phyloP scores from a whole-genome alignment of 2,329 filamentous ascomycete species.

The Neurospora crassa region DNA sequence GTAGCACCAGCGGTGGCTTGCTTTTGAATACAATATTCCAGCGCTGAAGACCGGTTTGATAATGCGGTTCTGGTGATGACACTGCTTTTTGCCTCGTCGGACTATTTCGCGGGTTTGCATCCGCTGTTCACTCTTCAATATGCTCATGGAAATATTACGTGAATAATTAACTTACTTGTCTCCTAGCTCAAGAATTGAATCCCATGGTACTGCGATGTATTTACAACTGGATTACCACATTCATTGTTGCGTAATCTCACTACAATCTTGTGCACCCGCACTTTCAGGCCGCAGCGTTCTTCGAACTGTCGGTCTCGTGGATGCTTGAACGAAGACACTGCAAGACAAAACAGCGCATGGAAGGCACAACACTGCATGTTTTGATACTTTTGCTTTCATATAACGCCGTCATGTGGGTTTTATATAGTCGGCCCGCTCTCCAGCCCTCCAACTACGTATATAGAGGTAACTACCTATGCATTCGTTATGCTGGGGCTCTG shows the following conservation, averaged over 20 bases:
- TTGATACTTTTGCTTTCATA: too few species aligned
- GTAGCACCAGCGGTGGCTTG: neutral
- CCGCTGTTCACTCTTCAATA: neutral
- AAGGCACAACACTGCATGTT: neutral
- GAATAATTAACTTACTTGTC: neutral
- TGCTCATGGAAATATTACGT: neutral
- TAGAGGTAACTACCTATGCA: too few species aligned
- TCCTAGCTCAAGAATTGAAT: neutral
- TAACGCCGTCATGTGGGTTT: neutral
- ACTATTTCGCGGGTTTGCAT: neutral
- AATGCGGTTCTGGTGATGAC: neutral
- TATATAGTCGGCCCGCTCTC: neutral
- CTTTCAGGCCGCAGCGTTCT: neutral
- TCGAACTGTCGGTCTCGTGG: neutral
- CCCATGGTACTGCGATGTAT: neutral
- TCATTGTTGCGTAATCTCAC: neutral
- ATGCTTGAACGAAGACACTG: neutral
- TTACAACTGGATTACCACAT: neutral
- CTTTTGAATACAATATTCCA: neutral
- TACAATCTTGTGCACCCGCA: neutral
- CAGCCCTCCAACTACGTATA: neutral
- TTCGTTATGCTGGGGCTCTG: too few species aligned
- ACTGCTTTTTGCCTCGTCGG: neutral
- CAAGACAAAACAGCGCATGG: neutral
- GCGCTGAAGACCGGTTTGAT: neutral